Base-by-base conservation (phyloP, 768 basidiomycete species). In the Tulasnella sp. region DNA sequence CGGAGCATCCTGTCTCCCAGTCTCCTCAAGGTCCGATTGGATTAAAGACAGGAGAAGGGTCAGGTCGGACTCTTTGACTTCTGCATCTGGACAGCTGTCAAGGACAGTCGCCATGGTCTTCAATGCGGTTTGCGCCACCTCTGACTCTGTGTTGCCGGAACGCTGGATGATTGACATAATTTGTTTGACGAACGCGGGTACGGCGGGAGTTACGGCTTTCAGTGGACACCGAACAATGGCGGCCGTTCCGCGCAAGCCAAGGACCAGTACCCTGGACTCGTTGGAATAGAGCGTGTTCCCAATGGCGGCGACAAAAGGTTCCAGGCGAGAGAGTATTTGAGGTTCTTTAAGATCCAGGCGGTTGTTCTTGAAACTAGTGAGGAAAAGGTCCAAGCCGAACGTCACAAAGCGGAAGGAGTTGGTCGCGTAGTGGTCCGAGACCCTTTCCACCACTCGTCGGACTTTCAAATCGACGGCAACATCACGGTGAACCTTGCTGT, bases 251-350 rank as follows among this genome's bases (percentile, higher is more conserved):
- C 92, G 93, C 79, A 99, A 86, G 18, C 91, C 93, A 0, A 92
- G 88, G 11, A 88, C 84, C 20, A 97, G 85, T 7, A 99, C 93
- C 9, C 90, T 86, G 10, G 91, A 88, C 72, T 90, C 91, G 42
- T 88, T 90, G 2, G 96, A 93, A 83, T 98, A 98, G 0, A 99
- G 88, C 0, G 94, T 92, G 82, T 98, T 96, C 42, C 97, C 97
- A 77, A 99, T 91, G 18, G 91, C 89, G 42, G 89, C 86, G 18
- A 97, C 91, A 86, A 98, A 92, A 0, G 95, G 89, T 79, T 96
- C 95, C 32, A 99, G 86, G 40, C 95, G 91, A n/a, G 91, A 86
- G 78, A 96, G 87, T 74, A 93, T 87, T n/a, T 88, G 86, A 11
- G 87, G 79, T 81, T 98, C 91, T 35, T 89, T 89, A 82, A 97